Percentiles rank a stretch among this genome's conserved stretches.
Evolutionary conservation across 2,329 filamentous ascomycete species (phyloP).

Genomic region (Trichoderma endophyticum): DNA sequence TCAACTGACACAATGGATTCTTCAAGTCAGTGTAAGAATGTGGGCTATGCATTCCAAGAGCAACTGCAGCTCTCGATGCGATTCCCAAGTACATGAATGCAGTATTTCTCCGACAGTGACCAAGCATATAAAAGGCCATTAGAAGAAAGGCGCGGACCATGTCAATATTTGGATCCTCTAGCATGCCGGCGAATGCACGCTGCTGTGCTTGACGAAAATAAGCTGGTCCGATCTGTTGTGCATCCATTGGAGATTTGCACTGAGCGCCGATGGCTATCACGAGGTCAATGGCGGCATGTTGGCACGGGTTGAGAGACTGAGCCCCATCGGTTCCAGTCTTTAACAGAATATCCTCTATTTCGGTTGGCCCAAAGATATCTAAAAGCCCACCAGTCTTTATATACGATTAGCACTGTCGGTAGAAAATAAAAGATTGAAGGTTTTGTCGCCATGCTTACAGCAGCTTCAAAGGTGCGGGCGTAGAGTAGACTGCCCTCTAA

Average conservation of each 20-base stretch:
- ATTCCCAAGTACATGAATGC: conserved; percentile 63
- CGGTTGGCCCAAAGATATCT: conserved; percentile 31
- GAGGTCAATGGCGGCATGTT: conserved; percentile 33
- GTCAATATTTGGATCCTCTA: conserved; percentile 52
- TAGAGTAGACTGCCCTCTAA: conserved; percentile 19
- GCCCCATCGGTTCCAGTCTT: conserved; percentile 11
- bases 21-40: conserved; percentile 29
- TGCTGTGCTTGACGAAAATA: conserved; percentile 49
- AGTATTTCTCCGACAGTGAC: conserved; percentile 55
- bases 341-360: conserved; percentile 28
- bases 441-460: conserved; percentile 18
- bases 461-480: conserved; percentile 23
- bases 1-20: conserved; percentile 20
- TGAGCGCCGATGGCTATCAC: conserved; percentile 54
- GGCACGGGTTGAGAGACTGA: conserved; percentile 8
- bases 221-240: conserved; percentile 31
- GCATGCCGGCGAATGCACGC: conserved; percentile 47
- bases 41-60: conserved; percentile 51
- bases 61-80: conserved; percentile 54
- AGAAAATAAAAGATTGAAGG: background rate
- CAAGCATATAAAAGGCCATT: conserved; percentile 59
- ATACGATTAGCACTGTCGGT: background rate
- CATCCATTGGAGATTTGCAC: conserved; percentile 31
- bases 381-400: conserved; percentile 35
- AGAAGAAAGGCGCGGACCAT: conserved; percentile 52